Percentiles rank a stretch among this genome's conserved stretches.
Conservation (phyloP, 2,329 filamentous ascomycete species). For the Ceratocystis harringtonii region DNA sequence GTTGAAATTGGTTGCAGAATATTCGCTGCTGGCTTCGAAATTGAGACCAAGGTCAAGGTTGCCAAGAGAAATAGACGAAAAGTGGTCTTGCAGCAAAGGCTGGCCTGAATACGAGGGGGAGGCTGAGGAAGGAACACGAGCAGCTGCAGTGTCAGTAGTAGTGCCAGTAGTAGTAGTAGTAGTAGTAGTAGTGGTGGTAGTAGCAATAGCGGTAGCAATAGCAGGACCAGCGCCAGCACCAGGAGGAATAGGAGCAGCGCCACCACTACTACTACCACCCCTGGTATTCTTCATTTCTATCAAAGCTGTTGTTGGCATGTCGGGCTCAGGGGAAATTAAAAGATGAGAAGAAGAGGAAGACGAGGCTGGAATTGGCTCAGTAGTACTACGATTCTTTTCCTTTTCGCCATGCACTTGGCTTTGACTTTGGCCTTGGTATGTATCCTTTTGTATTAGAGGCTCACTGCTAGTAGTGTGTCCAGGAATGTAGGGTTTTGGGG, state of each 20-base stretch:
- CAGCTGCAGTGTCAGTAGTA: background rate
- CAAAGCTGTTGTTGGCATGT: background rate
- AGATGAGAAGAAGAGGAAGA: background rate
- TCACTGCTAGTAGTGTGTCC: too few species aligned
- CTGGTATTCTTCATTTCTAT: background rate
- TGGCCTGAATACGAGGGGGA: constrained; percentile 9
- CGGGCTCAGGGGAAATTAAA: constrained; percentile 7
- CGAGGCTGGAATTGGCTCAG: background rate
- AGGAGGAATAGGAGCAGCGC: background rate
- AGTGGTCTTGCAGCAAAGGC: background rate
- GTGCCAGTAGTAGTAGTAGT: background rate
- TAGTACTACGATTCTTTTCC: background rate
- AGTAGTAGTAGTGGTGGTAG: background rate
- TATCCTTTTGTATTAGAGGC: background rate
- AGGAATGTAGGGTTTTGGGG: background rate
- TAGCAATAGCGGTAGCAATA: background rate
- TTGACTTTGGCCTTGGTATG: background rate
- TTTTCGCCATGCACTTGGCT: background rate
- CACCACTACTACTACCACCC: background rate
- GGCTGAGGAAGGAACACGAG: constrained; percentile 1
- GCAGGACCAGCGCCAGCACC: background rate
- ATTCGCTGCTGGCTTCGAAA: constrained; percentile 7
- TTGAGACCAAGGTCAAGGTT: constrained; percentile 8
- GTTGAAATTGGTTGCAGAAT: background rate
- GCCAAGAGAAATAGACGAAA: constrained; percentile 11